Base-by-base conservation (phyloP, 768 basidiomycete genomes). In the Naganishia vishniacii region DNA sequence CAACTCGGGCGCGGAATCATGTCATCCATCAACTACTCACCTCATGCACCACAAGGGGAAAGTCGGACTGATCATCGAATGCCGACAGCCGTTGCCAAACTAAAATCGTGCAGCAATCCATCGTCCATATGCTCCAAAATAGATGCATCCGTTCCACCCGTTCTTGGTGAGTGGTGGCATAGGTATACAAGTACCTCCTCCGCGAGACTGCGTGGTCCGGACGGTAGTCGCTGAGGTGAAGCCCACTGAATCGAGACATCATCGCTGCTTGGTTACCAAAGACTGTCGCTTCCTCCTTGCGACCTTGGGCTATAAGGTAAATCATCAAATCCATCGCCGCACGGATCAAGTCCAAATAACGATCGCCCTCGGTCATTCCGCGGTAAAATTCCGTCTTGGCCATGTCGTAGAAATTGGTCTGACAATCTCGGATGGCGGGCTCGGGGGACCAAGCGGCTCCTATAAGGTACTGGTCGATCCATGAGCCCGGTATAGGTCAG, bases 41-140 rank as follows among this genome's bases (percentile, higher is more conserved):
- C 32, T 56, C n/a, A 34, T 41, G 37, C 20, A 56, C 31, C 37
- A 37, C 32, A n/a, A 56, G 23, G 1, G 53, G 53, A 16, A 56
- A 56, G 6, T 37, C 34, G 11, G 20, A 5, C 53, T 56, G 53
- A 37, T 16, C 26, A 13, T 56, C 53, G 25, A 56, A 56, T 34
- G 53, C 53, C 23, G 53, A 56, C 23, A 37, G 53, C 13, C 53
- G 53, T 26, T 37, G 34, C 53, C 53, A 56, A 12, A 56, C 53
- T n/a, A 56, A 26, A 26, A 56, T 56, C 23, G 20, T 40, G 37
- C 53, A 56, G 23, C 53, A 56, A 26, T 56, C 53, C 53, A 56
- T 56, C 9, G 53, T 56, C 53, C 53, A 56, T 26, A 56, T 29
- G 53, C 53, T 56, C 53, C 53, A 56, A 34, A 56, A 56, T 20